Percentiles rank a stretch among this genome's conserved stretches.
phyloP scores from a whole-genome alignment of 192 early-diverging fungal genomes.

The Obelidium mucronatum region DNA sequence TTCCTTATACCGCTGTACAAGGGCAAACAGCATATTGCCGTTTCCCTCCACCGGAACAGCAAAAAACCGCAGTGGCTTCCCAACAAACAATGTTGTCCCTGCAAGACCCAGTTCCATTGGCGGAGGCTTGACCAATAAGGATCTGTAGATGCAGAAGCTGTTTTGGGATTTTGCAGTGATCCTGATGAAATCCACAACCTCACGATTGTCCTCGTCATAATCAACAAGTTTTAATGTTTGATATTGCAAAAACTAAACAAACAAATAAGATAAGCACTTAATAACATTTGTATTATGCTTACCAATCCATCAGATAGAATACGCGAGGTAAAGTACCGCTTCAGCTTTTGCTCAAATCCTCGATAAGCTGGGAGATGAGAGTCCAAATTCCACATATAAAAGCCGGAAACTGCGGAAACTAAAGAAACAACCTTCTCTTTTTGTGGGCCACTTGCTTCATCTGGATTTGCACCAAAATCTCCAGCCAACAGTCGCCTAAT shows the following conservation, averaged over 20 bases:
- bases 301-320: neutral
- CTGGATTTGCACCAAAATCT: neutral
- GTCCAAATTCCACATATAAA: neutral
- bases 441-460: neutral
- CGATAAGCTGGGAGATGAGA: neutral
- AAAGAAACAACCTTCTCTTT: neutral
- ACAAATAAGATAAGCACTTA: neutral
- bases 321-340: neutral
- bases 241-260: too few species aligned
- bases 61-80: neutral
- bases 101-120: neutral
- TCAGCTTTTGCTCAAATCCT: neutral
- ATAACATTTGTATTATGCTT: neutral
- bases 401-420: neutral
- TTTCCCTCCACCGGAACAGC: neutral
- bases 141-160: neutral
- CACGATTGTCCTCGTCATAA: neutral
- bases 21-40: neutral
- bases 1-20: neutral
- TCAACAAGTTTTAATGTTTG: too few species aligned
- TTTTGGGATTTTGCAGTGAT: neutral
- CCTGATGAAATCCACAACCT: neutral
- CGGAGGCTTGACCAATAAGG: neutral
- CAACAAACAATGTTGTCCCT: neutral
- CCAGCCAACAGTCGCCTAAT: neutral